Base-by-base conservation (phyloP, 129 eudicot species). In the Helichrysum umbraculigerum region DNA sequence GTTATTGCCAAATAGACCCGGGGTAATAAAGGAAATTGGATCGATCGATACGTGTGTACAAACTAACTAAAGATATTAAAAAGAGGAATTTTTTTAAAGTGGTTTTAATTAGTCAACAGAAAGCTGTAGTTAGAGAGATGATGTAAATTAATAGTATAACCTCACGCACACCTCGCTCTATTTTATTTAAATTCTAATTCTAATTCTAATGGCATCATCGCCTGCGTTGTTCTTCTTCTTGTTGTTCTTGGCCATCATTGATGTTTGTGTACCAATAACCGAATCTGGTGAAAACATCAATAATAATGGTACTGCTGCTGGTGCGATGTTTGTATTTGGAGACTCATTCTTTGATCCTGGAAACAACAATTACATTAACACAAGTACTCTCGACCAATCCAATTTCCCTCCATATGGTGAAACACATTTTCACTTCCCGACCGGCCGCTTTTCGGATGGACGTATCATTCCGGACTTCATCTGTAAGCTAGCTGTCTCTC, bases 391-490 rank as follows among this genome's bases (percentile, higher is more conserved):
- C 25, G 85, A 81, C 84, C 83, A 82, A 52, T 76, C 90, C 2
- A 89, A 89, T 35, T 89, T 84, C 63, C 61, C 65, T 74, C 94
- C 94, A 3, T 89, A 89, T 20, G 94, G 94, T 0, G 50, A 76
- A 64, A 71, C 88, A 14, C 79, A 72, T 87, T 86, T 89, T 81
- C 67, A 75, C 8, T 84, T 47, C 76, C 87, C 94, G 1, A 86
- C 94, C 59, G 94, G 91, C 4, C 71, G 94, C 5, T 89, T 86
- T 60, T 89, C 94, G 7, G 85, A 89, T 25, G 94, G 94, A 42
- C 90, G 90, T 61, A 62, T 89, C 78, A 57, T 86, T 17, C 81
- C 94, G 0, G 91, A 89, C 78, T 89, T 89, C 70, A 84, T 89
- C 14, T 83, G 94, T 88, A 78, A 34, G 67, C 12, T 20, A 11